Evolutionary conservation across 2,329 filamentous ascomycete species (phyloP).

Genomic region (Pseudopithomyces maydicus): DNA sequence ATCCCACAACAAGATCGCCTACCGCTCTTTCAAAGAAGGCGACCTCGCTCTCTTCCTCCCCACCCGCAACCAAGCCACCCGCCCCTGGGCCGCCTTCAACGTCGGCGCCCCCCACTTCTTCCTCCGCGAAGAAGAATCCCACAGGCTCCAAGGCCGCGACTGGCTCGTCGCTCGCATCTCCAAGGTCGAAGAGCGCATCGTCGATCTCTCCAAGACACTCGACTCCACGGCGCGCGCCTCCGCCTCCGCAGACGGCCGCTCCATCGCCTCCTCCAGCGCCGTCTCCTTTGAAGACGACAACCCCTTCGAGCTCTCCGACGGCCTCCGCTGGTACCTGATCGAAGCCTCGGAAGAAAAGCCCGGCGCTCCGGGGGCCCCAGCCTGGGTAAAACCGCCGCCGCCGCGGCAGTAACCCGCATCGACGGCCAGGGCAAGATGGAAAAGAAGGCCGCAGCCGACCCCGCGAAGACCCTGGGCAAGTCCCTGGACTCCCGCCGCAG

Average conservation of each 20-base stretch:
- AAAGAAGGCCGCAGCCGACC: conserved; percentile 51
- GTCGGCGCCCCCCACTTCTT: conserved; percentile 98
- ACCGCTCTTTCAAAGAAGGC: conserved; percentile 93
- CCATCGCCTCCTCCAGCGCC: conserved; percentile 58
- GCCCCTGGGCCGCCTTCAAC: conserved; percentile 98
- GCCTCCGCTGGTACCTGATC: conserved; percentile 92
- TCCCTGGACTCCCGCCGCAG: conserved; percentile 90
- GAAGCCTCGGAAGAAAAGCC: conserved; percentile 93
- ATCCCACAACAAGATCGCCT: conserved; percentile 93
- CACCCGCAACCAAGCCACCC: conserved; percentile 89
- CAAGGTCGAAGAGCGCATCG: conserved; percentile 88
- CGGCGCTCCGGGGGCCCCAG: conserved; percentile 84
- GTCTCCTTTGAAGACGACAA: conserved; percentile 82
- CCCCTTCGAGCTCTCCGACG: conserved; percentile 94
- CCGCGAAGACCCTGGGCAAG: conserved; percentile 67
- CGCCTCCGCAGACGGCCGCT: conserved; percentile 49
- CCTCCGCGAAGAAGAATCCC: conserved; percentile 86
- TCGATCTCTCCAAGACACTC: conserved; percentile 84
- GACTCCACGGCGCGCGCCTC: conserved; percentile 52
- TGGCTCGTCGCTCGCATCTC: conserved; percentile 96
- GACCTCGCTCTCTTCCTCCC: conserved; percentile 93
- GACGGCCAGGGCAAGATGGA: conserved; percentile 76
- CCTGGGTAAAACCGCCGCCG: conserved; percentile 89
- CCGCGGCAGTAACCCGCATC: conserved; percentile 77
- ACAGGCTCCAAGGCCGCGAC: conserved; percentile 82